phyloP scores from a whole-genome alignment of 345 rosid genomes.

The Eucalyptus rudis region DNA sequence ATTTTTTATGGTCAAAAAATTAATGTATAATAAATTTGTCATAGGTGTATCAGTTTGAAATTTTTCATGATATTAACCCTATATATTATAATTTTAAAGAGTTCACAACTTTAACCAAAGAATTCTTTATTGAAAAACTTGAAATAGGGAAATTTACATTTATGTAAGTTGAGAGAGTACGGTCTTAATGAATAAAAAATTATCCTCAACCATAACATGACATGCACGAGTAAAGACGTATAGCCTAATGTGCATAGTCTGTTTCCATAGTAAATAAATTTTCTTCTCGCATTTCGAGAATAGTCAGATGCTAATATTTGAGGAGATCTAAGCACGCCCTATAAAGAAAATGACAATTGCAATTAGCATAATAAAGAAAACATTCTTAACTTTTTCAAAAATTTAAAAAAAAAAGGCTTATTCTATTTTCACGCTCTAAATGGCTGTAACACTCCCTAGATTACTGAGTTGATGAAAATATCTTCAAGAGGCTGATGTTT shows the following conservation, averaged over 20 bases:
- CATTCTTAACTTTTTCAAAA: not conserved
- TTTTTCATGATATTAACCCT: no score
- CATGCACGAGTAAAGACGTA: not conserved
- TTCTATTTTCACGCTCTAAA: not conserved
- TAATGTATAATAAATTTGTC: no score
- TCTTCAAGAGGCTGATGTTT: not conserved
- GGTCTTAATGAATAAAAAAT: not conserved
- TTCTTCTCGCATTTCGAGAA: not conserved
- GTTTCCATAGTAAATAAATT: not conserved
- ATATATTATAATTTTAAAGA: not conserved
- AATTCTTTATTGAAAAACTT: not conserved
- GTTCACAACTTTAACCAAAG: not conserved
- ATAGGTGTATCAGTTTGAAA: fast-evolving
- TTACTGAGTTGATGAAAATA: no score
- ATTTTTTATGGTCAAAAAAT: no score
- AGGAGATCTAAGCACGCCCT: not conserved
- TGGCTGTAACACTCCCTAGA: not conserved
- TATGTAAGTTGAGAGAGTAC: not conserved
- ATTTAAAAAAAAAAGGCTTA: no score
- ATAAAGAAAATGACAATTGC: not conserved
- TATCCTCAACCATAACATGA: not conserved
- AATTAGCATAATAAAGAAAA: not conserved
- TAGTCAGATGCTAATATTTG: not conserved
- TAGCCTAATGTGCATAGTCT: not conserved
- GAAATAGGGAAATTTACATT: not conserved